Conservation (phyloP, 257 asterid genomes). For the Capsicum rhomboideum region DNA sequence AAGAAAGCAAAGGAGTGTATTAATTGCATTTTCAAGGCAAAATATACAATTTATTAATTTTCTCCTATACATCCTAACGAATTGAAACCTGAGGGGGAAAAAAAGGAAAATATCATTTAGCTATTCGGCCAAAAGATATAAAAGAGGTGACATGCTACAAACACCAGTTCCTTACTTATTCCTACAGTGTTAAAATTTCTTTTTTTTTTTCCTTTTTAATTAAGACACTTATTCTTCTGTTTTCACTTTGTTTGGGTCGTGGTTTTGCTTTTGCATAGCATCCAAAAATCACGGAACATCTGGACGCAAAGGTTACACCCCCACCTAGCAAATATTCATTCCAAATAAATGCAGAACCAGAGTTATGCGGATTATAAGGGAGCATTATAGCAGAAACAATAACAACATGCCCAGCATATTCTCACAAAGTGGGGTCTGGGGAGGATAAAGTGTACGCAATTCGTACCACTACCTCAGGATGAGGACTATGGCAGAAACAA, state of each 20-base stretch:
- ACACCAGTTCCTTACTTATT: background rate
- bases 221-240: background rate
- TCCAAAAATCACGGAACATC: background rate
- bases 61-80: background rate
- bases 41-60: background rate
- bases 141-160: background rate
- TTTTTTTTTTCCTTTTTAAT: background rate
- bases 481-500: background rate
- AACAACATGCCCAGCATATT: too few species aligned
- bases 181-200: background rate
- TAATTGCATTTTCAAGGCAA: background rate
- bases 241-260: background rate
- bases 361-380: background rate
- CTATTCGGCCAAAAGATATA: background rate
- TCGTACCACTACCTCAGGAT: too few species aligned
- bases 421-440: too few species aligned
- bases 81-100: background rate
- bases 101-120: background rate
- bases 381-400: background rate
- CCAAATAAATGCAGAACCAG: background rate
- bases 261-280: background rate
- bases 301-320: background rate
- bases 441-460: too few species aligned
- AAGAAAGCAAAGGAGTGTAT: background rate
- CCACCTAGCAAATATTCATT: background rate